Evolutionary conservation across 2,329 filamentous ascomycete species (phyloP).

Genomic region (Phymatotrichopsis omnivora): DNA sequence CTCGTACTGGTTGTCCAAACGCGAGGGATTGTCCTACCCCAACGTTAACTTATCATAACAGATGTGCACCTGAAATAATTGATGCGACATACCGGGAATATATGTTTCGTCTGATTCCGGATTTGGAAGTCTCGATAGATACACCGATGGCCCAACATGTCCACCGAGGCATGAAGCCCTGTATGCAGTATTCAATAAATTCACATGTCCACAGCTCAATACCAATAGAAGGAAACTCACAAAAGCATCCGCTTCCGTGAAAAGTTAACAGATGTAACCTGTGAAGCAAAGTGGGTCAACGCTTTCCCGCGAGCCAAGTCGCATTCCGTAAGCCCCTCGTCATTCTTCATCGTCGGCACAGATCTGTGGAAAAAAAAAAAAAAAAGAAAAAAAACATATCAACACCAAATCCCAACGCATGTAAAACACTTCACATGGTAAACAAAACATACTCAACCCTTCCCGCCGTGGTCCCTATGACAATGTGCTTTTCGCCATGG

Average conservation of each 20-base stretch:
- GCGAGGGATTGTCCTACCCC: conserved; percentile 12
- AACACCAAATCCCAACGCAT: too few species aligned
- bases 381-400: too few species aligned
- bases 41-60: too few species aligned
- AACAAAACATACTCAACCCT: conserved; percentile 14
- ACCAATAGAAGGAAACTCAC: too few species aligned
- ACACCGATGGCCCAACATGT: conserved; percentile 8
- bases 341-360: conserved; percentile 7
- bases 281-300: conserved; percentile 18
- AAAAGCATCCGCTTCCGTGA: conserved; percentile 14
- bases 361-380: too few species aligned
- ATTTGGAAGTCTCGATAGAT: conserved; percentile 11
- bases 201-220: too few species aligned
- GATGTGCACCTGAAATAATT: background rate
- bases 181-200: too few species aligned
- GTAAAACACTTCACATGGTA: too few species aligned
- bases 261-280: conserved; percentile 21
- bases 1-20: conserved; percentile 8
- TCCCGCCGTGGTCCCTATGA: conserved; percentile 15
- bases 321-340: conserved; percentile 6
- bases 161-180: conserved; percentile 19
- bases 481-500: background rate
- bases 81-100: conserved; percentile 9
- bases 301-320: conserved; percentile 1
- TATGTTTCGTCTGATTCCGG: conserved; percentile 2